phyloP scores from a whole-genome alignment of 495 filamentous ascomycete genomes.

The Cenococcum geophilum region DNA sequence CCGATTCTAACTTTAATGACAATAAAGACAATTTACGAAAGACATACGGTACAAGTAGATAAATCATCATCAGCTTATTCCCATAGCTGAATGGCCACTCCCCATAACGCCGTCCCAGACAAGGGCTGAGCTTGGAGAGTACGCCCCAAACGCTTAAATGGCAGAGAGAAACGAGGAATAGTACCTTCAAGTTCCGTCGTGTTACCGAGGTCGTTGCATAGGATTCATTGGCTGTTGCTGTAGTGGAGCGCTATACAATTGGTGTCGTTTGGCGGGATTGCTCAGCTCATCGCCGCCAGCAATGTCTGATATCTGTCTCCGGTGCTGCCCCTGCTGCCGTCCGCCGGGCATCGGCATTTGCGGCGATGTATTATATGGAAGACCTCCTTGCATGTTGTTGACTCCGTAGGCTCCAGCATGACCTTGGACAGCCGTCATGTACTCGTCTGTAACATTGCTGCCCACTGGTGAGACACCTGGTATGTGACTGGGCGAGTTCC shows the following conservation, averaged over 20 bases:
- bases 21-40: background rate
- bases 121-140: background rate
- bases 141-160: background rate
- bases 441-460: conserved; percentile 38
- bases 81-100: background rate
- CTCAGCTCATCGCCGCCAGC: conserved; percentile 49
- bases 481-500: conserved; percentile 44
- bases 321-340: conserved; percentile 37
- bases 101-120: background rate
- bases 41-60: background rate
- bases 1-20: background rate
- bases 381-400: conserved; percentile 13
- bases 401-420: conserved; percentile 19
- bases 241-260: conserved; percentile 53
- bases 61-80: background rate
- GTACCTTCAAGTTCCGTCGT: background rate
- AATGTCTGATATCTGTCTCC: conserved; percentile 64
- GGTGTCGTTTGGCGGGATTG: conserved; percentile 52
- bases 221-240: conserved; percentile 45
- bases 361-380: conserved; percentile 26
- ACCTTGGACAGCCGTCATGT: conserved; percentile 34
- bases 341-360: conserved; percentile 19
- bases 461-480: conserved; percentile 38
- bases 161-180: background rate
- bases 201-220: conserved; percentile 35